phyloP scores from a whole-genome alignment of 2,329 filamentous ascomycete genomes.

The Pseudogymnoascus sp. region DNA sequence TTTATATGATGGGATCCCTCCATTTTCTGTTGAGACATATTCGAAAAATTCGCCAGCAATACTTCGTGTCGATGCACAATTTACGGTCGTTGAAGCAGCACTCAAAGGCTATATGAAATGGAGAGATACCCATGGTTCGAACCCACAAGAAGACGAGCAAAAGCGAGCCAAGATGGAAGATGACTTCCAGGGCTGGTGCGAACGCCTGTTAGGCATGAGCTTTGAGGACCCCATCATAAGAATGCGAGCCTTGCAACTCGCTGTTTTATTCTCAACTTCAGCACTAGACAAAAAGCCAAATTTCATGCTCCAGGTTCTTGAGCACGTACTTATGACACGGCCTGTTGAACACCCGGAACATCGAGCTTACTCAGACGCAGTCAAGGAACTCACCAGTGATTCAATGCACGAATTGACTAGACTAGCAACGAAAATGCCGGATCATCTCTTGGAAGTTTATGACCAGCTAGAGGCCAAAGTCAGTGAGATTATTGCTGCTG shows the following conservation, averaged over 20 bases:
- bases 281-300: constrained; percentile 66
- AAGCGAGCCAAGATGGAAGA: constrained; percentile 50
- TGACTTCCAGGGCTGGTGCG: constrained; percentile 63
- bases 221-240: constrained; percentile 79
- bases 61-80: constrained; percentile 77
- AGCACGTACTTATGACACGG: constrained; percentile 81
- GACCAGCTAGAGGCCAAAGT: constrained; percentile 78
- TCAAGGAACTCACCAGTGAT: constrained; percentile 78
- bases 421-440: constrained; percentile 80
- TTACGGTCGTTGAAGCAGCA: constrained; percentile 79
- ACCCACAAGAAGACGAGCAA: constrained; percentile 41
- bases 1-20: constrained; percentile 61
- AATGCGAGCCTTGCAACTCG: constrained; percentile 70
- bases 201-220: constrained; percentile 57
- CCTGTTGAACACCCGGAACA: constrained; percentile 63
- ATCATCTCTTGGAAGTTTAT: constrained; percentile 84
- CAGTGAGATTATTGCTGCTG: constrained; percentile 65
- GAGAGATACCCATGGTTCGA: constrained; percentile 44
- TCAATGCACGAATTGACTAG: constrained; percentile 82
- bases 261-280: constrained; percentile 76
- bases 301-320: constrained; percentile 82
- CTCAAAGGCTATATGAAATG: constrained; percentile 84
- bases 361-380: constrained; percentile 71
- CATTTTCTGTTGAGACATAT: constrained; percentile 56
- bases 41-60: constrained; percentile 63